Percentiles rank a stretch among this genome's conserved stretches.
Evolutionary conservation across 2,329 filamentous ascomycete species (phyloP).

Genomic region (Diaporthe citri): DNA sequence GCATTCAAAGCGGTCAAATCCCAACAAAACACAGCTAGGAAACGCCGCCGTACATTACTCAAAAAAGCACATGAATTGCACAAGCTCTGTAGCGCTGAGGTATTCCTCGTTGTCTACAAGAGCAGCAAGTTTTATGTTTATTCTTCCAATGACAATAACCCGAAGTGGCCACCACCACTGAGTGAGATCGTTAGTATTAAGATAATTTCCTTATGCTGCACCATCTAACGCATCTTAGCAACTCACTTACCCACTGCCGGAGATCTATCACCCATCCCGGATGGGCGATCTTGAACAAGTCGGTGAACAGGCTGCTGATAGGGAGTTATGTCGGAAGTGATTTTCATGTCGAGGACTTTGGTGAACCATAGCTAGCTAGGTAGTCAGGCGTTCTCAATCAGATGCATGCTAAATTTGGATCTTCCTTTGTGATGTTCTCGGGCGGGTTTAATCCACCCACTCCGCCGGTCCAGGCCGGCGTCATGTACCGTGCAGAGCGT

Average conservation of each 20-base stretch:
- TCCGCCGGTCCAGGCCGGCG: no score
- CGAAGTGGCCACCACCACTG: neutral
- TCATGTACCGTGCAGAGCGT: no score
- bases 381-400: neutral
- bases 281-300: neutral
- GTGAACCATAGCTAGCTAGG: neutral
- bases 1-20: neutral
- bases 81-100: neutral
- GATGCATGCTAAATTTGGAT: neutral
- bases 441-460: no score
- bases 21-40: neutral
- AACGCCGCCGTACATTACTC: neutral
- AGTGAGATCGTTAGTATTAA: neutral
- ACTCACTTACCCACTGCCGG: neutral
- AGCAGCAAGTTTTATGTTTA: constrained; percentile 4
- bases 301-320: neutral
- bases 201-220: neutral
- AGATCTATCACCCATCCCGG: neutral
- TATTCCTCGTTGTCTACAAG: constrained; percentile 2
- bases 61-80: constrained; percentile 4
- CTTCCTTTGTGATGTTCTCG: no score
- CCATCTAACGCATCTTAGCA: neutral
- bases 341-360: neutral
- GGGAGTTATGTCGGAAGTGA: neutral
- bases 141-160: neutral